Conservation (phyloP, 495 filamentous ascomycete genomes). For the Penicillium soppii region DNA sequence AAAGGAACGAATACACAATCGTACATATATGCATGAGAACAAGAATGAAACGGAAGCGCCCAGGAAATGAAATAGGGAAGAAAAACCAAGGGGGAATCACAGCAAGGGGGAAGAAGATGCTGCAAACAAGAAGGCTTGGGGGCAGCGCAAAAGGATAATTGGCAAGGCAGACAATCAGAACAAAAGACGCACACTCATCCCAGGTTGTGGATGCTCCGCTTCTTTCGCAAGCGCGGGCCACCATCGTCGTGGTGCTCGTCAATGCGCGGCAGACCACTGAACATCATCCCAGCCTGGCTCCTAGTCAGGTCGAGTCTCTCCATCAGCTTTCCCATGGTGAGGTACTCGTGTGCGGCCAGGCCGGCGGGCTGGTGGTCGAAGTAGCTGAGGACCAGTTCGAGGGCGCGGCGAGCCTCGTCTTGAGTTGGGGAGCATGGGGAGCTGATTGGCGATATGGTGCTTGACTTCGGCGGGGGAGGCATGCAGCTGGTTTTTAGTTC, state of each 20-base stretch:
- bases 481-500: slow-evolving; percentile 48
- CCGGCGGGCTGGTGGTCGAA: slow-evolving; percentile 71
- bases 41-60: too few relatives aligned
- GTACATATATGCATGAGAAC: background rate
- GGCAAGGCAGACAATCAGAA: too few relatives aligned
- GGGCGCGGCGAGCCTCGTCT: slow-evolving; percentile 82
- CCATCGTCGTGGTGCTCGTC: slow-evolving; percentile 49
- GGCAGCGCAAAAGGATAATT: too few relatives aligned
- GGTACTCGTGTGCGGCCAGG: slow-evolving; percentile 74
- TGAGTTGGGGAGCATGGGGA: slow-evolving; percentile 69
- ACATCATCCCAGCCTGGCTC: slow-evolving; percentile 52
- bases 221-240: slow-evolving; percentile 38
- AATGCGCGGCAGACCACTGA: slow-evolving; percentile 70
- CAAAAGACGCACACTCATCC: slow-evolving; percentile 15
- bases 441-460: slow-evolving; percentile 37
- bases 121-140: too few relatives aligned
- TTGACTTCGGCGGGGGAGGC: slow-evolving; percentile 45
- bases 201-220: slow-evolving; percentile 54
- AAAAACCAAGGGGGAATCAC: too few relatives aligned
- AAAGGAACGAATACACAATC: background rate
- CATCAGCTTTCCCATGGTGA: slow-evolving; percentile 80
- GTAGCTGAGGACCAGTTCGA: slow-evolving; percentile 84
- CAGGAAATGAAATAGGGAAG: too few relatives aligned
- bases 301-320: slow-evolving; percentile 78
- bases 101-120: background rate